Percentiles rank a stretch among this genome's conserved stretches.
phyloP scores from a whole-genome alignment of 1,284 basidiomycete species.

The Psilocybe mexicana region DNA sequence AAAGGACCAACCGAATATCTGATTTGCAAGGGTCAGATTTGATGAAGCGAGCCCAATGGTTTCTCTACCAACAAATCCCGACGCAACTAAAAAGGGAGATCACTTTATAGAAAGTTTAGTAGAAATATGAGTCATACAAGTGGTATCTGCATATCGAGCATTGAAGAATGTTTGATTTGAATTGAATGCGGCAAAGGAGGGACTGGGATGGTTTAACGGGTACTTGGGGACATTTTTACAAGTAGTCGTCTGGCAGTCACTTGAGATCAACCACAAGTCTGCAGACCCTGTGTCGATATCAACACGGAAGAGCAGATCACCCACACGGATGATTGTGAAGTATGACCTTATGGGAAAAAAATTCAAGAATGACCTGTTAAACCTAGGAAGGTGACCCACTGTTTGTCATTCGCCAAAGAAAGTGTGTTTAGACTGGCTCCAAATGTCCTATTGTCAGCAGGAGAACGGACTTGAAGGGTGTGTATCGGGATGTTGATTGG shows the following conservation, averaged over 20 bases:
- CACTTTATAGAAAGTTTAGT: neutral
- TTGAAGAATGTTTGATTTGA: constrained; percentile 59
- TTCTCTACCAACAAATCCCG: constrained; percentile 71
- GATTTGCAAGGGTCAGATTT: constrained; percentile 57
- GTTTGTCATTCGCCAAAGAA: constrained; percentile 44
- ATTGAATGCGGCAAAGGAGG: constrained; percentile 62
- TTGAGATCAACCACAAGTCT: constrained; percentile 71
- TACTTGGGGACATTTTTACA: constrained; percentile 65
- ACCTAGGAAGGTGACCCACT: constrained; percentile 36
- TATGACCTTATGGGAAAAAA: constrained; percentile 51
- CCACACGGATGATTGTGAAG: constrained; percentile 58
- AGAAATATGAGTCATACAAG: constrained; percentile 44
- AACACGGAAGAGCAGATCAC: constrained; percentile 66
- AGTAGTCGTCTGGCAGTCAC: constrained; percentile 51
- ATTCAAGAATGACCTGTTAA: neutral
- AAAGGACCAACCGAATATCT: constrained; percentile 60
- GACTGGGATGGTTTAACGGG: constrained; percentile 63
- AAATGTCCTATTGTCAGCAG: constrained; percentile 27
- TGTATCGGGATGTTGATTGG: constrained; percentile 31
- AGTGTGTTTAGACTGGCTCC: constrained; percentile 40
- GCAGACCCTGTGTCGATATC: constrained; percentile 77
- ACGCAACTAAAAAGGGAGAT: constrained; percentile 45
- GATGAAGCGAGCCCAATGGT: constrained; percentile 46
- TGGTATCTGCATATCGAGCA: constrained; percentile 64
- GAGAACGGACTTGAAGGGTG: constrained; percentile 25